phyloP scores from a whole-genome alignment of 352 stramenopile genomes.

The Globisporangium takayamanum region DNA sequence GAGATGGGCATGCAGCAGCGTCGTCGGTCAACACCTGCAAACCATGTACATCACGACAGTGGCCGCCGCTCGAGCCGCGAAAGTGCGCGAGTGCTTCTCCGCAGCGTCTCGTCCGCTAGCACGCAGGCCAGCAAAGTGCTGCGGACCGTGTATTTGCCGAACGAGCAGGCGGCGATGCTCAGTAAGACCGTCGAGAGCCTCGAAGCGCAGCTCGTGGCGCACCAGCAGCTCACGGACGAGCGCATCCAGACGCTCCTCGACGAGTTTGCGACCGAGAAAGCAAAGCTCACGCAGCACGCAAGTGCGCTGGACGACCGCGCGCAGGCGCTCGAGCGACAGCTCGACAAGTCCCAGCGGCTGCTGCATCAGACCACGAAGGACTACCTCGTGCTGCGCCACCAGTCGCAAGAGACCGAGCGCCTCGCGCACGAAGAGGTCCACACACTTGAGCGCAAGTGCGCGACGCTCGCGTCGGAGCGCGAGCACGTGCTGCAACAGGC shows the following conservation, averaged over 20 bases:
- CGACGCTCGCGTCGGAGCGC: constrained; percentile 34
- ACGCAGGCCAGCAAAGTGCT: constrained; percentile 36
- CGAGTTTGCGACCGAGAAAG: constrained; percentile 48
- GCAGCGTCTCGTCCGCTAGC: constrained; percentile 10
- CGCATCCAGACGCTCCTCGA: constrained; percentile 54
- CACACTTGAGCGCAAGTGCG: constrained; percentile 30
- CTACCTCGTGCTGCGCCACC: constrained; percentile 67
- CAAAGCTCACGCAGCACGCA: constrained; percentile 34
- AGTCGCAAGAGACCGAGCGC: constrained; percentile 55
- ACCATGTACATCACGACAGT: constrained; percentile 6
- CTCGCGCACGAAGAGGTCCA: constrained; percentile 53
- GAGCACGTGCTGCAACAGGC: constrained; percentile 33
- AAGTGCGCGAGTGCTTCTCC: constrained; percentile 8
- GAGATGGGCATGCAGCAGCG: constrained; percentile 8
- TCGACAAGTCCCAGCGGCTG: constrained; percentile 48
- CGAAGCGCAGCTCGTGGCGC: constrained; percentile 46
- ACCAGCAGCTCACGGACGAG: constrained; percentile 50
- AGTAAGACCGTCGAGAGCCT: constrained; percentile 46
- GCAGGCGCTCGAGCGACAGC: constrained; percentile 33
- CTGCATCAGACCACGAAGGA: constrained; percentile 69
- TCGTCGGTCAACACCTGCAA: neutral
- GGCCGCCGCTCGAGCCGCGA: neutral
- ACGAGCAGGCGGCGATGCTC: constrained; percentile 51
- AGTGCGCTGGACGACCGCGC: constrained; percentile 30
- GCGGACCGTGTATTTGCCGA: constrained; percentile 75